A percentile compares a stretch with the other conserved stretches of the same genome.
phyloP scores from a whole-genome alignment of 768 basidiomycete species.

The Wakefieldia striispora region DNA sequence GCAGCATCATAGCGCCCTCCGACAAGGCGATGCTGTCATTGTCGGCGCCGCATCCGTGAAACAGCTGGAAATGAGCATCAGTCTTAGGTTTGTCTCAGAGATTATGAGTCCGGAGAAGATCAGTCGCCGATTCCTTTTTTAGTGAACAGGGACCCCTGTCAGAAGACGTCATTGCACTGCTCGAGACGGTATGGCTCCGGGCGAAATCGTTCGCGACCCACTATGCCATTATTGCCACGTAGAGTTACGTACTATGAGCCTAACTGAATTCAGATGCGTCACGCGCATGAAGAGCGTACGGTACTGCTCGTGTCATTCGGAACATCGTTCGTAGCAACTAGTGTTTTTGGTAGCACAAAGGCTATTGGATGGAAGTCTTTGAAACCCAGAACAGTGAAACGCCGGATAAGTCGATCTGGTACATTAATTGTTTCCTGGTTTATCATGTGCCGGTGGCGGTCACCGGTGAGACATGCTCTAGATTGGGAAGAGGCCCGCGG shows the following conservation, averaged over 20 bases:
- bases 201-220: conserved; percentile 5
- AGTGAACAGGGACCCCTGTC: conserved; percentile 20
- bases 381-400: too few relatives aligned
- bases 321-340: too few relatives aligned
- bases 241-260: neutral
- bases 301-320: too few relatives aligned
- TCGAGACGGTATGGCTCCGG: conserved; percentile 11
- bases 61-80: conserved; percentile 34
- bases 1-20: conserved; percentile 18
- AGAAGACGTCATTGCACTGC: conserved; percentile 5
- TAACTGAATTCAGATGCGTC: too few relatives aligned
- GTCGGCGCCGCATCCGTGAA: conserved; percentile 36
- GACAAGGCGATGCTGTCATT: conserved; percentile 31
- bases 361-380: too few relatives aligned
- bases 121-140: conserved; percentile 4
- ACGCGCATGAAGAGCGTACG: too few relatives aligned
- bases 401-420: too few relatives aligned
- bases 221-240: conserved; percentile 15
- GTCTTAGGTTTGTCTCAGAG: conserved; percentile 13
- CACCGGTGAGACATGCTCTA: too few relatives aligned
- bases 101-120: neutral
- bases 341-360: too few relatives aligned
- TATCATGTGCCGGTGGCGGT: too few relatives aligned
- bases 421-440: too few relatives aligned
- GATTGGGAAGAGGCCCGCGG: too few relatives aligned